Evolutionary conservation across 306 rosid genomes (phyloP).

Genomic region (Castanospermum australe): DNA sequence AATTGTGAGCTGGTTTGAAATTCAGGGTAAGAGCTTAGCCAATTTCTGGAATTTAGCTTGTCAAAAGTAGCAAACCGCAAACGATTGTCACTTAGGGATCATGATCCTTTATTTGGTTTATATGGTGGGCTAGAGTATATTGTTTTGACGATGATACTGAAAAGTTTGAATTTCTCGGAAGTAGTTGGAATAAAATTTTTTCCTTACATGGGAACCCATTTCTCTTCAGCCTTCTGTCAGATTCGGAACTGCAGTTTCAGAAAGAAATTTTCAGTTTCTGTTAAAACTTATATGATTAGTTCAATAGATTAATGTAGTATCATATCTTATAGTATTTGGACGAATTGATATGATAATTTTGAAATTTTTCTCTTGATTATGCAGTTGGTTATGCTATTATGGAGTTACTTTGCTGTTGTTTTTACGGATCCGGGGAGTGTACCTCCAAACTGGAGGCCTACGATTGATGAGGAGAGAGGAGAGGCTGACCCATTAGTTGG

Average conservation of each 20-base stretch:
- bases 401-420: constrained; percentile 97
- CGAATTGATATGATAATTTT: constrained; percentile 17
- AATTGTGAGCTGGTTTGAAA: not conserved
- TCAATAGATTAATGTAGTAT: not conserved
- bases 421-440: constrained; percentile 95
- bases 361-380: constrained; percentile 27
- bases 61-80: not conserved
- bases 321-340: not conserved
- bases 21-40: not conserved
- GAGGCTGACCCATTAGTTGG: constrained; percentile 82
- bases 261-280: not conserved
- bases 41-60: constrained; percentile 18
- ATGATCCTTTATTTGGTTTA: constrained; percentile 18
- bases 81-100: constrained; percentile 10
- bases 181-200: not conserved
- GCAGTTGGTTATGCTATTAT: constrained; percentile 91
- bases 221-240: not conserved
- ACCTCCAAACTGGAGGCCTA: constrained; percentile 92
- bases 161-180: not conserved
- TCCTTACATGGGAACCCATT: not conserved
- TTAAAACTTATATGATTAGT: not conserved
- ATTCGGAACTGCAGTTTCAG: not conserved
- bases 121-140: not conserved
- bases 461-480: constrained; percentile 87
- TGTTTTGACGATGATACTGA: not conserved